Evolutionary conservation across 2,329 filamentous ascomycete genomes (phyloP), one percentile per base, ranked within the genome.

Genomic region (Lachnellula suecica): DNA sequence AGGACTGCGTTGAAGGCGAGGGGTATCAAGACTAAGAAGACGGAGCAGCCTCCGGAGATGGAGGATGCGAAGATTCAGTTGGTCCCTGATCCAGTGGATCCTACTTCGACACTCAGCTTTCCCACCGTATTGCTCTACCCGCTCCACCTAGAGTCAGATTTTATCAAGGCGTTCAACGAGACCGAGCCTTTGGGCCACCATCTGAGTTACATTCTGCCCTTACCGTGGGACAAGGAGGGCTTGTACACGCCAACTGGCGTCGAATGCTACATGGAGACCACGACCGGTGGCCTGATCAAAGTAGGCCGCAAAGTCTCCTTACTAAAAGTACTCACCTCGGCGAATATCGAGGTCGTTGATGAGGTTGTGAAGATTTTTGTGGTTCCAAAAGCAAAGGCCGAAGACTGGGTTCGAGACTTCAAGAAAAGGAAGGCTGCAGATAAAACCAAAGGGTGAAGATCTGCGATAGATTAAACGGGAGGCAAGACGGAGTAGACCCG

Each of bases 181-280:
- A 83, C 79, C 54, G 85, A 94, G 61, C 80, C 79, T 15, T 75
- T 97, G 24, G 79, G 78, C 7, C 85, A 93, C 59, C 92, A 97
- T 70, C 75, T 99, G 45, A 77, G 78, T 3, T 96, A 97, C 65
- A 86, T 97, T 9, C 82, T 99, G 52, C 93, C 92, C 2, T 71
- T 91, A 63, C 91, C 91, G 11, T 99, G 94, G 94, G 94, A 97
- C 63, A 65, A 70, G 15, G 74, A 79, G 54, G 71, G 78, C 2
- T 84, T 84, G 63, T 97, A 96, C 70, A 80, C 74, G 1, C 62
- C 78, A 1, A 75, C 76, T 0, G 75, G 72, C 1, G 89, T 96
- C 4, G 91, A 96, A 61, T 94, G 90, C 65, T 97, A 90, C 70
- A 87, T 96, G 76, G 91, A 97, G 75, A 97, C 91, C 0, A 72